phyloP scores from a whole-genome alignment of 2,329 filamentous ascomycete genomes.

The Cytospora leucostoma region DNA sequence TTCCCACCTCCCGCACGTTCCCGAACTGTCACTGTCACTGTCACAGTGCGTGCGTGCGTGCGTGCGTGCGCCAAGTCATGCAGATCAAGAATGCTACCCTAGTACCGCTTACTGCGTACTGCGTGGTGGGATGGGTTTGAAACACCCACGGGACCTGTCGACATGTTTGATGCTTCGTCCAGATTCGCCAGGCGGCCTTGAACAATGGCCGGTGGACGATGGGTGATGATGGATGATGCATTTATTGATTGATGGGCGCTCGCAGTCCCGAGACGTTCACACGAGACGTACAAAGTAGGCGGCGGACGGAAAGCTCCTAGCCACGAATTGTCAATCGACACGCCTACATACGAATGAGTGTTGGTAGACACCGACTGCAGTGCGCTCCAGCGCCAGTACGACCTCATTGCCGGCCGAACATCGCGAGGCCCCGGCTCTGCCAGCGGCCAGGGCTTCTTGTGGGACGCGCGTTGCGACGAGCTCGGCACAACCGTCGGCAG shows the following conservation, averaged over 20 bases:
- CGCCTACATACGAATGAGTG: constrained; percentile 4
- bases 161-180: neutral
- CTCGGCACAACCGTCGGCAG: constrained; percentile 29
- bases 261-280: neutral
- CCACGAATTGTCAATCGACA: constrained; percentile 26
- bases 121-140: neutral
- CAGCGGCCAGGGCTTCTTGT: constrained; percentile 20
- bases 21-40: neutral
- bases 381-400: constrained; percentile 18
- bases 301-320: constrained; percentile 19
- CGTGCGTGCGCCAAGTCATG: neutral
- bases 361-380: constrained; percentile 12
- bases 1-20: neutral
- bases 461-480: constrained; percentile 26
- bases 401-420: constrained; percentile 20
- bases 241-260: neutral
- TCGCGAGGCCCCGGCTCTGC: constrained; percentile 17
- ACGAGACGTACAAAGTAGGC: neutral
- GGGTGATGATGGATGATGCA: neutral
- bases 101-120: neutral
- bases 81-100: neutral
- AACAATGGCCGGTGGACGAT: too few species aligned
- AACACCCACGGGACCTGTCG: neutral
- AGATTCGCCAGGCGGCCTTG: too few species aligned
- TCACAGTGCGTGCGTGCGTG: neutral